Evolutionary conservation across 129 eudicot genomes (phyloP).

Genomic region (Scalesia atractyloides): DNA sequence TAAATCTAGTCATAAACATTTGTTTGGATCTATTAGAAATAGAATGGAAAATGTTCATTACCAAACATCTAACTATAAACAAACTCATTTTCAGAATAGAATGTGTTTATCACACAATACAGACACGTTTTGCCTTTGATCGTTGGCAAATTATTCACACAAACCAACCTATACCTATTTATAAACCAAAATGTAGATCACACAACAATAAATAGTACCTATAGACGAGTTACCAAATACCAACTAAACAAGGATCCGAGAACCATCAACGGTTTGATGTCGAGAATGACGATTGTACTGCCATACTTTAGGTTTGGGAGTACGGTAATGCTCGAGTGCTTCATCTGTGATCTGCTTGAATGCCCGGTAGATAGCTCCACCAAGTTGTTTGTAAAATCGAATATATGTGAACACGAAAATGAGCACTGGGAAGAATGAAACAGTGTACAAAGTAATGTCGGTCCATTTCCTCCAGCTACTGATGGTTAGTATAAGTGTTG

Average conservation of each 20-base stretch:
- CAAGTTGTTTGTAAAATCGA: constrained; percentile 27
- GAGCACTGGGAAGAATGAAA: constrained; percentile 33
- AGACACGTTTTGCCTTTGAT: background rate
- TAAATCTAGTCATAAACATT: too few relatives aligned
- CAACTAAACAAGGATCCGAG: background rate
- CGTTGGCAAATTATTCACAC: background rate
- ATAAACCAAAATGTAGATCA: background rate
- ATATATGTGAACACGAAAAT: constrained; percentile 31
- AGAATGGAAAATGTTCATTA: too few relatives aligned
- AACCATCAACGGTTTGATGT: background rate
- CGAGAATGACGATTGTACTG: constrained; percentile 1
- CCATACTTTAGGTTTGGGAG: background rate
- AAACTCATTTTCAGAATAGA: too few relatives aligned
- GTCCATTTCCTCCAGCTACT: constrained; percentile 25
- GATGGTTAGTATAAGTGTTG: constrained; percentile 31
- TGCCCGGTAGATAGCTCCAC: background rate
- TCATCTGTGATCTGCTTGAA: background rate
- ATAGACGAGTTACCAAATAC: background rate
- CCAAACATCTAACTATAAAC: too few relatives aligned
- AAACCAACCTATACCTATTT: background rate
- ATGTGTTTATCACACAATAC: too few relatives aligned
- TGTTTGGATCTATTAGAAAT: too few relatives aligned
- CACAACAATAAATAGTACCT: too few relatives aligned
- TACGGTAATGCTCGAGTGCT: constrained; percentile 3
- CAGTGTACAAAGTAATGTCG: constrained; percentile 18